Evolutionary conservation across 768 basidiomycete species (phyloP), one percentile per base, ranked within the genome.

Genomic region (Boletus subparvulus): DNA sequence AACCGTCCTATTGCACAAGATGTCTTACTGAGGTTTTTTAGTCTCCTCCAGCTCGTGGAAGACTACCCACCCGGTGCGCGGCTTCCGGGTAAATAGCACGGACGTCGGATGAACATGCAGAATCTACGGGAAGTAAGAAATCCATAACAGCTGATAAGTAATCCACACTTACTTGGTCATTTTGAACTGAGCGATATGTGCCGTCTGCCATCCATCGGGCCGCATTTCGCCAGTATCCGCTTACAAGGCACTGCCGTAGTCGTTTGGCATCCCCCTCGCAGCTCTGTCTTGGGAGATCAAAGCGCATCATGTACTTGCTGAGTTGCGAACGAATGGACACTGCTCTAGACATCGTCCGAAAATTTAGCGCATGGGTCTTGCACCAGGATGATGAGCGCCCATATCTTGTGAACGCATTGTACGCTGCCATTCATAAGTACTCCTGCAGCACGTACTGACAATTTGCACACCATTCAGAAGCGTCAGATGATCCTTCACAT

Each of bases 31-130:
- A 41, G 86, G 87, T 68, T 94, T 97, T 62, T 93, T 95, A 0
- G 97, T 98, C 72, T 98, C 96, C 65, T 98, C 88, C 77, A 97
- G 86, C 69, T 98, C 94, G 65, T 98, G 94, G 66, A 88, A 98
- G 10, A 99, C 78, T 4, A 99, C 91, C 92, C 94, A 98, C 8
- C 92, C 91, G 1, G 89, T 88, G 24, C 86, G 82, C 10, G 97
- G 91, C 66, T 92, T 94, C 42, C 97, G 77, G 0, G 93, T 97
- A 68, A 98, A 98, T 50, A 98, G 75, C 8, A 97, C 93, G 1
- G 95, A 97, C 8, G 87, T 92, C 1, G 97, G 96, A 70, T 98
- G 96, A 5, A 93, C 88, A 73, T 94, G 85, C 21, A 99, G 74
- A 9, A 84, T 77, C 95, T 98, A 59, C 6, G 11, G 14, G 26